Conservation (phyloP, 2,329 filamentous ascomycete genomes). For the Lecanicillium sp. region DNA sequence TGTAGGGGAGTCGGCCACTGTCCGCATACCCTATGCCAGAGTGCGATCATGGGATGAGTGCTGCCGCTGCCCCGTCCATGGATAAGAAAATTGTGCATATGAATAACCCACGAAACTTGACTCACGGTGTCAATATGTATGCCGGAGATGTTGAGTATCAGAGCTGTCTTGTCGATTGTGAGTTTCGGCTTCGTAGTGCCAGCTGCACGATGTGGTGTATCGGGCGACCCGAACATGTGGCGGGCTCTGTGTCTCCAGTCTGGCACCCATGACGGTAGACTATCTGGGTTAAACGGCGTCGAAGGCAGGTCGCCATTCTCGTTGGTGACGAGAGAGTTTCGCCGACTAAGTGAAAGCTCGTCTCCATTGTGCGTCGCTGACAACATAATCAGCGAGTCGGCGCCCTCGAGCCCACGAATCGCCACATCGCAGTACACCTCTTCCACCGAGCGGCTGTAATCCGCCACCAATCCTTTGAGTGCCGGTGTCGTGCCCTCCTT, state of each 20-base stretch:
- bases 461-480: conserved; percentile 22
- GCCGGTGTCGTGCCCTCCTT: conserved; percentile 17
- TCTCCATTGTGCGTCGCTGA: conserved; percentile 23
- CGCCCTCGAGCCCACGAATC: conserved; percentile 23
- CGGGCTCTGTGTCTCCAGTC: conserved; percentile 30
- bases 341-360: background rate
- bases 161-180: conserved; percentile 20
- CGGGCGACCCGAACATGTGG: conserved; percentile 28
- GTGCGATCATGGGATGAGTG: conserved; percentile 22
- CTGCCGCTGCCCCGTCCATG: background rate
- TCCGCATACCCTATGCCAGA: conserved; percentile 26
- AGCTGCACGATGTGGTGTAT: conserved; percentile 26
- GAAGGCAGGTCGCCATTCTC: background rate
- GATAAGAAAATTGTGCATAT: conserved; percentile 25
- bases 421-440: conserved; percentile 30
- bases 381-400: conserved; percentile 25
- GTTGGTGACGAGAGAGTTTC: background rate
- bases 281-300: background rate
- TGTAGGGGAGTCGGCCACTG: conserved; percentile 18
- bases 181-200: conserved; percentile 23
- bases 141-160: conserved; percentile 24
- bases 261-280: conserved; percentile 4
- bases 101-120: conserved; percentile 24
- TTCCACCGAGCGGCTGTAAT: conserved; percentile 26
- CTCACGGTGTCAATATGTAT: conserved; percentile 23